These are phyloP conservation scores for Boletus rufocinnamomeus DNA, from an alignment of 768 basidiomycete species.

Conservation along the genomic window DNA sequence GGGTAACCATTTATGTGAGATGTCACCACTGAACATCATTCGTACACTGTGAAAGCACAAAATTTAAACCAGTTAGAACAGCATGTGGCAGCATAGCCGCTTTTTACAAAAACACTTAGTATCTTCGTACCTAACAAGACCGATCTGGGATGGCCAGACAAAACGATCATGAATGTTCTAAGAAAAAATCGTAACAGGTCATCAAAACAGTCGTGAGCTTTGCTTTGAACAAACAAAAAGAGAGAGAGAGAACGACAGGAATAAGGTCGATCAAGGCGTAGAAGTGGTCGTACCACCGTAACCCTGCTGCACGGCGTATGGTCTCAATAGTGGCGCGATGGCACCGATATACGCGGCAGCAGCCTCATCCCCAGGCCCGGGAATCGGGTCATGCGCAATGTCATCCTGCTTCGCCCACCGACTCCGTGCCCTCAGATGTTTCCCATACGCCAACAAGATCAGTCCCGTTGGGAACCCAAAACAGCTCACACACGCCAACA, in stretches of 20 bases:
- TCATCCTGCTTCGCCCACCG: conserved; percentile 29
- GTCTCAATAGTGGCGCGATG: conserved; percentile 20
- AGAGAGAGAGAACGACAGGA: neutral
- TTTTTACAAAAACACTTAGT: too few relatives aligned
- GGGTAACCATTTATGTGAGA: too few relatives aligned
- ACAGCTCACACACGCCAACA: conserved; percentile 27
- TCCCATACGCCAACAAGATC: conserved; percentile 25
- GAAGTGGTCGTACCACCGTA: conserved; percentile 21
- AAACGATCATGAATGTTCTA: neutral
- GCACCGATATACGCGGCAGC: neutral
- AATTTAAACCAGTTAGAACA: too few relatives aligned
- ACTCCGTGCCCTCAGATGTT: conserved; percentile 23
- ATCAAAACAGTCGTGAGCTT: neutral
- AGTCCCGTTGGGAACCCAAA: conserved; percentile 25
- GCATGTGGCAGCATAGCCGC: too few relatives aligned
- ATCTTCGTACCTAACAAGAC: too few relatives aligned
- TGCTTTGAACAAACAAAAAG: neutral
- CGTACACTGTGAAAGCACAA: too few relatives aligned
- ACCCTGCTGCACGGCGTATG: neutral
- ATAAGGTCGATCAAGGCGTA: conserved; percentile 1
- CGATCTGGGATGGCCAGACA: too few relatives aligned
- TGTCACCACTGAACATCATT: too few relatives aligned
- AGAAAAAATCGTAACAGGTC: neutral
- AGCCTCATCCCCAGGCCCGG: neutral
- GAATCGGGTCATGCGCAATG: neutral